phyloP scores from a whole-genome alignment of 108 stramenopile species.

The Aureococcus anophagefferens region DNA sequence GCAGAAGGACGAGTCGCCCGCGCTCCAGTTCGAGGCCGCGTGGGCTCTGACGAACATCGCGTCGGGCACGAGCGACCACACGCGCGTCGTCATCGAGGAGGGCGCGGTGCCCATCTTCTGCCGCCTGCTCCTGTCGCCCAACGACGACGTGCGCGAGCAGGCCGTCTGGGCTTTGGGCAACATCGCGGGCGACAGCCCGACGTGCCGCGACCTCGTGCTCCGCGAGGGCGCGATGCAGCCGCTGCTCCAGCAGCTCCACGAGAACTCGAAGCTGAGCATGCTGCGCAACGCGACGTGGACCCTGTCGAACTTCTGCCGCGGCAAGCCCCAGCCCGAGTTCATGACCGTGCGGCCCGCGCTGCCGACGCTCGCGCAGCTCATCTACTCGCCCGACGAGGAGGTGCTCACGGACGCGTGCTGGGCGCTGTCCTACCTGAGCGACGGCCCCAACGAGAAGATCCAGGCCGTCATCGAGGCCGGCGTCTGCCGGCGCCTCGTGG shows the following conservation, averaged over 20 bases:
- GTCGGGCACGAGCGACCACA: conserved; percentile 90
- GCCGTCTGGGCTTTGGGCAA: conserved; percentile 98
- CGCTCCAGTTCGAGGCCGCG: conserved; percentile 97
- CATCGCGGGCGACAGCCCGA: conserved; percentile 94
- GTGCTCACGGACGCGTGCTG: conserved; percentile 98
- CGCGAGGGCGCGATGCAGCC: conserved; percentile 82
- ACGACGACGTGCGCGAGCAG: conserved; percentile 95
- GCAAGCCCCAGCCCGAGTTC: conserved; percentile 96
- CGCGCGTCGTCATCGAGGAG: conserved; percentile 89
- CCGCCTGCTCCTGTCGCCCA: conserved; percentile 69
- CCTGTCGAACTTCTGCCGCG: conserved; percentile 94
- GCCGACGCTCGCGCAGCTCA: conserved; percentile 80
- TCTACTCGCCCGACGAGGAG: conserved; percentile 89
- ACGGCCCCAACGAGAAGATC: conserved; percentile 95
- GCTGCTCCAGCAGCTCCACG: conserved; percentile 78
- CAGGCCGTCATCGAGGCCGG: conserved; percentile 98
- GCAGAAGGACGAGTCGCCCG: conserved; percentile 76
- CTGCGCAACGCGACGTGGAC: conserved; percentile 98
- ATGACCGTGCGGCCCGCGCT: conserved; percentile 77
- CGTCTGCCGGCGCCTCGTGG: conserved; percentile 81
- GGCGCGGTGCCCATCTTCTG: conserved; percentile 97
- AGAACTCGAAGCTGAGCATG: conserved; percentile 84
- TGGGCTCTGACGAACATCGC: conserved; percentile 99
- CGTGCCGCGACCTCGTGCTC: conserved; percentile 88
- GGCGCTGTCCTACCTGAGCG: conserved; percentile 87